Conservation (phyloP, 257 asterid species). For the Nemophila menziesii region DNA sequence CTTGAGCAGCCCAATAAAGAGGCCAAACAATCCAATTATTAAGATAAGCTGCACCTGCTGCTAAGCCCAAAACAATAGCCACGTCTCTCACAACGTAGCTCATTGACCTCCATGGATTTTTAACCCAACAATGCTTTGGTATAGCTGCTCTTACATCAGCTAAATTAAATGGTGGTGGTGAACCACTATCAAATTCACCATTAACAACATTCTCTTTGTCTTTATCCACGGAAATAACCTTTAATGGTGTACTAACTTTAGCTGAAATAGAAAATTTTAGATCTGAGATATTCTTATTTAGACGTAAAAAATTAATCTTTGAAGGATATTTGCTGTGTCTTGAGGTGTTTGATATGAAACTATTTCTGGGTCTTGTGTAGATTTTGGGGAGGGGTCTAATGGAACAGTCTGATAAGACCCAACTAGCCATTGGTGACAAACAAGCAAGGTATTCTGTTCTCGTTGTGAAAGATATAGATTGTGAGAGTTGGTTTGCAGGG, state of each 20-base stretch:
- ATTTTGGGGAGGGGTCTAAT: constrained; percentile 17
- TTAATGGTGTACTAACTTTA: no score
- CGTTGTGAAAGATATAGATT: no score
- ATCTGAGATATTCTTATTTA: neutral
- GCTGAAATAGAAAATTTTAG: neutral
- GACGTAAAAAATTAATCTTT: neutral
- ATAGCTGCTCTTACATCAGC: constrained; percentile 48
- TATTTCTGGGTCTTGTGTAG: constrained; percentile 20
- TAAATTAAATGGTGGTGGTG: constrained; percentile 54
- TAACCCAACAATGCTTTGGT: constrained; percentile 64
- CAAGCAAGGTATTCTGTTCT: neutral
- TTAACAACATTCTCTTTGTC: no score
- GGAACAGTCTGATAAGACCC: constrained; percentile 21
- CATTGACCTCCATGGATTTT: constrained; percentile 39
- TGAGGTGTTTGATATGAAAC: constrained; percentile 1
- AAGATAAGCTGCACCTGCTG: constrained; percentile 26
- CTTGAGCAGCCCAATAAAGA: no score
- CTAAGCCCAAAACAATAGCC: constrained; percentile 18
- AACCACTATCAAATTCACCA: no score
- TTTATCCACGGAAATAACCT: no score
- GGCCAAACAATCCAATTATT: constrained; percentile 27
- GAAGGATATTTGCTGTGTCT: neutral
- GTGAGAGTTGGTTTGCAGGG: no score
- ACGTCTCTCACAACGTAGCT: constrained; percentile 36
- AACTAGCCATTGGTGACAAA: constrained; percentile 9